Base-by-base conservation (phyloP, 495 filamentous ascomycete species). In the Halenospora varia region DNA sequence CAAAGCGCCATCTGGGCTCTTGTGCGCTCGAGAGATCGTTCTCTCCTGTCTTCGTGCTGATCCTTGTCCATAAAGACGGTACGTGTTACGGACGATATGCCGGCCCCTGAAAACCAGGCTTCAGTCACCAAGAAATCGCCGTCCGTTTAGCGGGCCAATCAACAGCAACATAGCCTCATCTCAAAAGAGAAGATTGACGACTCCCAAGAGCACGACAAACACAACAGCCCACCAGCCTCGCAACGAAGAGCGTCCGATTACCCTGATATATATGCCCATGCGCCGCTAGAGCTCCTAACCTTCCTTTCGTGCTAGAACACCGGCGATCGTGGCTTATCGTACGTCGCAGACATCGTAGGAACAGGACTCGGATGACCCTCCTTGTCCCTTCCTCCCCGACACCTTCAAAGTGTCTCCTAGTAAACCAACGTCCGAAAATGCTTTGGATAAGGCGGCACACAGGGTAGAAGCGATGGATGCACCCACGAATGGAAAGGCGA, bases 361-460 rank as follows among this genome's bases (percentile, higher is more conserved):
- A 2, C 17, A 56, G 63, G 63, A 66, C 64, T 61, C 52, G 61
- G 60, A 66, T 62, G 57, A 48, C 44, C 56, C 57, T 63, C 64
- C 60, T 61, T 58, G 61, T 62, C 64, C 64, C 15, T 48, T 62
- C 63, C 40, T 41, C 35, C 29, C 45, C 18, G 62, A 62, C 59
- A 62, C 56, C 52, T 55, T 45, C 65, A 67, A 62, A 57, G 62
- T 67, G 65, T 64, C 65, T 67, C 54, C 56, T 24, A 52, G 39
- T 48, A 60, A 57, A 44, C 35, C 29, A 25, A 51, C 48, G 44
- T 59, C 59, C 26, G 61, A 67, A 62, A 61, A 64, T 53, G 58
- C 52, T 20, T 56, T 61, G 48, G 61, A 51, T 26, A 59, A 44
- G 56, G 45, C 55, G 53, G 57, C 40, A 39, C 22, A 48, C 52